Conservation (phyloP, 2,329 filamentous ascomycete species). For the Beauveria brongniartii region DNA sequence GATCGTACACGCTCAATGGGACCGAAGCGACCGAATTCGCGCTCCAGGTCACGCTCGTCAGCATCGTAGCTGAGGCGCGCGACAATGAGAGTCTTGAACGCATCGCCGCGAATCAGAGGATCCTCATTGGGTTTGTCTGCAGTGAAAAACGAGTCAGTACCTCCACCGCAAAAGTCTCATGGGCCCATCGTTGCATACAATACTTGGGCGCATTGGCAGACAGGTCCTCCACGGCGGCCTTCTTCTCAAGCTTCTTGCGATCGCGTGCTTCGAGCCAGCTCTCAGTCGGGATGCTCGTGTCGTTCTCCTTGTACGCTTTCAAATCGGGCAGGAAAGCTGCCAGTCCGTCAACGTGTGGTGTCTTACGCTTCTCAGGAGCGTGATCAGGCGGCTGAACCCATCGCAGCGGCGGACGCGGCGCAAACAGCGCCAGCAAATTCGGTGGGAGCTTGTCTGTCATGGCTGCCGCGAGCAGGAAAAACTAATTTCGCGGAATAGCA, state of each 20-base stretch:
- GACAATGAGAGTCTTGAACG: constrained; percentile 92
- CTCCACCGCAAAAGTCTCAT: constrained; percentile 4
- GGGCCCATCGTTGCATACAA: constrained; percentile 37
- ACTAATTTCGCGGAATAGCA: too few species aligned
- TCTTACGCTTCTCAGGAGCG: constrained; percentile 73
- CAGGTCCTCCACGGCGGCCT: constrained; percentile 55
- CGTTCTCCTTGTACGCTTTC: constrained; percentile 68
- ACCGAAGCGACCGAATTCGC: constrained; percentile 88
- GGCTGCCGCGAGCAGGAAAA: constrained; percentile 16
- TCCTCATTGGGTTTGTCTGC: constrained; percentile 77
- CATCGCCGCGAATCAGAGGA: constrained; percentile 81
- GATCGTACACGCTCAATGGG: constrained; percentile 80
- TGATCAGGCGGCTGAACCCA: constrained; percentile 80
- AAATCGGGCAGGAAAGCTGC: constrained; percentile 67
- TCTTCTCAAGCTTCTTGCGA: constrained; percentile 74
- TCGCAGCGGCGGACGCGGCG: constrained; percentile 83
- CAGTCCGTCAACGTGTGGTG: constrained; percentile 63
- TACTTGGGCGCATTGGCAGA: constrained; percentile 54
- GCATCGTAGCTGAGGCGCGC: constrained; percentile 83
- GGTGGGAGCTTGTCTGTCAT: constrained; percentile 98
- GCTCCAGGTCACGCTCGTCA: constrained; percentile 81
- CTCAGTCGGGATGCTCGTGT: constrained; percentile 74
- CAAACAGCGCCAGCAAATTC: constrained; percentile 88
- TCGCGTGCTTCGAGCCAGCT: constrained; percentile 88
- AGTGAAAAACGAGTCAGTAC: constrained; percentile 14